A percentile compares a stretch with the other conserved stretches of the same genome.
These are phyloP conservation scores for Anacardium occidentale DNA, from an alignment of 345 rosid genomes.

Conservation along the genomic window DNA sequence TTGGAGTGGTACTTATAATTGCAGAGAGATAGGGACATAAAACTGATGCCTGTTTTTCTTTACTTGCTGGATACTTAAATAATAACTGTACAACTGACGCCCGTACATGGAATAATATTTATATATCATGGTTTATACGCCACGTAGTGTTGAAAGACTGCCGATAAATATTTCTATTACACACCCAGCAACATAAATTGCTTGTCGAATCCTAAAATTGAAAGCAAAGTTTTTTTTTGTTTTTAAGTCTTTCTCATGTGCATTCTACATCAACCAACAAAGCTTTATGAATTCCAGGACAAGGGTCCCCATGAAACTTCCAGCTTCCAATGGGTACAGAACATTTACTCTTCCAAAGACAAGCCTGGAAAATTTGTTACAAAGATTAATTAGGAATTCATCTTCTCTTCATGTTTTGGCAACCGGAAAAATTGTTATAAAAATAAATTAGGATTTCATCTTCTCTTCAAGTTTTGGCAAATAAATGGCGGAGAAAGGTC, in stretches of 20 bases:
- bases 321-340: slow-evolving; percentile 39
- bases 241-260: slow-evolving; percentile 6
- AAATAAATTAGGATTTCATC: not conserved
- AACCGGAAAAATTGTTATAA: not conserved
- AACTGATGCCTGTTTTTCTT: no score
- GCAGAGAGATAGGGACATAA: no score
- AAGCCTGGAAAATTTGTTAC: slow-evolving; percentile 40
- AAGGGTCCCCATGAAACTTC: slow-evolving; percentile 47
- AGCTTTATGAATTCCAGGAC: slow-evolving; percentile 47
- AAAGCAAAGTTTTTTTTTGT: not conserved
- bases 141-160: no score
- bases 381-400: not conserved
- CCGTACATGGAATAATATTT: no score
- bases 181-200: not conserved
- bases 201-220: not conserved
- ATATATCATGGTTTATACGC: no score
- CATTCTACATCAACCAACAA: slow-evolving; percentile 60
- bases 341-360: slow-evolving; percentile 48
- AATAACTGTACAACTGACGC: no score
- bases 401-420: not conserved
- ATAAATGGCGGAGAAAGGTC: not conserved
- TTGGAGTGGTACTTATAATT: no score
- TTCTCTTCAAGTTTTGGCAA: not conserved
- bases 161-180: no score
- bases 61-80: no score